phyloP scores from a whole-genome alignment of 768 basidiomycete species.

The Xerocomus potaroensis region DNA sequence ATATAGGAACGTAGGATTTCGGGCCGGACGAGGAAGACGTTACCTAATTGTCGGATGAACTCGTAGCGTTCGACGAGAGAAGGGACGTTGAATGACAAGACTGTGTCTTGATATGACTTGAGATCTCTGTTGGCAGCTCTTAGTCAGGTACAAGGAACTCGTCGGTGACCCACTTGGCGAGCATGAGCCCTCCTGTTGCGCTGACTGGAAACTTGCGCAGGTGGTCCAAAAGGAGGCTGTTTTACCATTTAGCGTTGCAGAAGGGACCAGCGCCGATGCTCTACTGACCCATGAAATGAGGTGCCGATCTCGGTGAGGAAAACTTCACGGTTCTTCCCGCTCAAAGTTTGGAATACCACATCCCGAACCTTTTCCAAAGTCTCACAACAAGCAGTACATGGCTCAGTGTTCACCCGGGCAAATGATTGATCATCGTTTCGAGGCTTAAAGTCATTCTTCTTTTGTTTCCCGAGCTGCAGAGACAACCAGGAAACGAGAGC shows the following conservation, averaged over 20 bases:
- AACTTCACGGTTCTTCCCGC: conserved; percentile 88
- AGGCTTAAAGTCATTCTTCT: conserved; percentile 95
- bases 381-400: conserved; percentile 84
- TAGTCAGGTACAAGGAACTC: not conserved
- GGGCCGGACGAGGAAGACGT: conserved; percentile 93
- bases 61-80: conserved; percentile 93
- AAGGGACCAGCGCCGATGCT: not conserved
- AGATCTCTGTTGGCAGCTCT: conserved; percentile 62
- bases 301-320: conserved; percentile 94
- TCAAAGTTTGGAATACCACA: conserved; percentile 67
- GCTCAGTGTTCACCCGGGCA: conserved; percentile 91
- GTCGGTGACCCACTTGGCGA: conserved; percentile 82
- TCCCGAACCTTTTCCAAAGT: conserved; percentile 78
- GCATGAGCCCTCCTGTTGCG: conserved; percentile 94
- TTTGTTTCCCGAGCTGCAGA: conserved; percentile 81
- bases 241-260: conserved; percentile 9
- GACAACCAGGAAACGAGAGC: conserved; percentile 74
- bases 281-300: conserved; percentile 78
- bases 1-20: conserved; percentile 95
- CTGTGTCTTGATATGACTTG: conserved; percentile 91
- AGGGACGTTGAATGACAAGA: conserved; percentile 77
- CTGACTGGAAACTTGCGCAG: conserved; percentile 95
- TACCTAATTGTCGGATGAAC: conserved; percentile 95
- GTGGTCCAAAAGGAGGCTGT: conserved; percentile 87
- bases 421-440: conserved; percentile 94